Evolutionary conservation across 148 eudicot genomes (phyloP).

Genomic region (Fagopyrum esculentum): DNA sequence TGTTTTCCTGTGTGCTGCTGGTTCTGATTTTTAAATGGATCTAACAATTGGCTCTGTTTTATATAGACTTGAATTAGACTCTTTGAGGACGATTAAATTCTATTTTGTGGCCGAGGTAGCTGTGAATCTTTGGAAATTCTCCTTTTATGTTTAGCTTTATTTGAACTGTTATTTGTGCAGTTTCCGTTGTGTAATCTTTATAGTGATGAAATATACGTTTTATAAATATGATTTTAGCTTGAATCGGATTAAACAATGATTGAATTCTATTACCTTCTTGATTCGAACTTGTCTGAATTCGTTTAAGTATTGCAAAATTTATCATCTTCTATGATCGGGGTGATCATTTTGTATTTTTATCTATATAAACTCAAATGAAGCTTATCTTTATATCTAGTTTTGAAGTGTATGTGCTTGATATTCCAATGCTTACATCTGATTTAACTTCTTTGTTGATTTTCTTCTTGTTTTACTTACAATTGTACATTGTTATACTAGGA

Average conservation of each 20-base stretch:
- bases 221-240: neutral
- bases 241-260: no score
- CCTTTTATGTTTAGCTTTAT: neutral
- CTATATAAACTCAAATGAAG: neutral
- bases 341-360: neutral
- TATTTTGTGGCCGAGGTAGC: neutral
- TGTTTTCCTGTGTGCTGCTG: neutral
- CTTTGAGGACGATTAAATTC: neutral
- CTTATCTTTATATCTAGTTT: neutral
- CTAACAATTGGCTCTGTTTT: neutral
- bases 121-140: neutral
- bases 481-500: conserved; percentile 20
- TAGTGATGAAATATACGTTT: neutral
- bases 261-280: neutral
- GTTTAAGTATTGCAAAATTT: neutral
- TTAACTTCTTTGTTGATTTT: neutral
- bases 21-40: neutral
- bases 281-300: neutral
- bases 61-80: neutral
- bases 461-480: neutral
- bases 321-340: neutral
- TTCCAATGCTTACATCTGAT: neutral
- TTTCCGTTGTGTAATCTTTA: neutral
- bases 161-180: neutral
- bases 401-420: neutral